phyloP scores from a whole-genome alignment of 306 rosid species.

The Gastrolobium bilobum region DNA sequence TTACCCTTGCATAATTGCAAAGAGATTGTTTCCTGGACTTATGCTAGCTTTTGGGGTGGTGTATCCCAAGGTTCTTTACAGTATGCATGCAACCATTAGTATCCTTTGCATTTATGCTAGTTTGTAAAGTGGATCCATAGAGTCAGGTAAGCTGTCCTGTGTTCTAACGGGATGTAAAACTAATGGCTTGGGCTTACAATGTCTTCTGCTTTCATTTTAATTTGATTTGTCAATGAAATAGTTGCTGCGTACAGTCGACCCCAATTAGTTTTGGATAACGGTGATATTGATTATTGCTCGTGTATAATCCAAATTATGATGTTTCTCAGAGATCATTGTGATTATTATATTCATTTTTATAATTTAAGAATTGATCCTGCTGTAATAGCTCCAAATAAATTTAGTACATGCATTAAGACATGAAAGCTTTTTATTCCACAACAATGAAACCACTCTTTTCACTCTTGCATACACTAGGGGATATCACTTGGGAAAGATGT shows the following conservation, averaged over 20 bases:
- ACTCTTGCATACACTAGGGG: not conserved
- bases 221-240: slow-evolving; percentile 27
- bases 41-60: no score
- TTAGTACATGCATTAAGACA: not conserved
- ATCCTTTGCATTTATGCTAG: slow-evolving; percentile 6
- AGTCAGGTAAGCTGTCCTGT: not conserved
- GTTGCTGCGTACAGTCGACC: not conserved
- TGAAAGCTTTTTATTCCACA: not conserved
- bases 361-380: not conserved
- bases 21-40: no score
- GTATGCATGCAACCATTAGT: not conserved
- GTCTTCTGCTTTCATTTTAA: slow-evolving; percentile 31
- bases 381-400: not conserved
- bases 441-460: not conserved
- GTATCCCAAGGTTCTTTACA: no score
- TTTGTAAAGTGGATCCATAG: slow-evolving; percentile 8
- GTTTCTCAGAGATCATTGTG: not conserved
- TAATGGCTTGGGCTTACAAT: not conserved
- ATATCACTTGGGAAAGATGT: slow-evolving; percentile 29
- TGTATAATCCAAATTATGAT: slow-evolving; percentile 11
- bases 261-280: no score
- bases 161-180: not conserved
- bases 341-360: slow-evolving; percentile 1
- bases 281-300: no score
- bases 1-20: no score